Evolutionary conservation across 2,329 filamentous ascomycete species (phyloP).

Genomic region (Gaeumannomyces sp.): DNA sequence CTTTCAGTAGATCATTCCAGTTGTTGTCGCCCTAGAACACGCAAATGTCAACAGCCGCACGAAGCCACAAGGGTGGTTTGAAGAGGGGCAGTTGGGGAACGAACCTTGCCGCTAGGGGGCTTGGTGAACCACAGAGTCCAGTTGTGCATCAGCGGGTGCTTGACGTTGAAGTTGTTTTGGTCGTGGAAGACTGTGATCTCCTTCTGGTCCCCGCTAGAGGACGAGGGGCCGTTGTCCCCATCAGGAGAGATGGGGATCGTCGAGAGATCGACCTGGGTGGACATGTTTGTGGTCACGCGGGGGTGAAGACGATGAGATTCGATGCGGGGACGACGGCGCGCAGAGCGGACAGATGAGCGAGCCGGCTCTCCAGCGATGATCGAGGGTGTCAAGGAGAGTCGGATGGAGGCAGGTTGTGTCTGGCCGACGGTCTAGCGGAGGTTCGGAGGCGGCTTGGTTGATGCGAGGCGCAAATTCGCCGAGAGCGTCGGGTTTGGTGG

Average conservation of each 20-base stretch:
- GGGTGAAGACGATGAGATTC: neutral
- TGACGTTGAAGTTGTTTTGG: slow-evolving; percentile 98
- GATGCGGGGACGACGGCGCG: neutral
- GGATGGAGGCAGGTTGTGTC: neutral
- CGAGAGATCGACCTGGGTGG: slow-evolving; percentile 58
- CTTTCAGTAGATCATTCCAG: slow-evolving; percentile 97
- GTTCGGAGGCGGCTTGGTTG: slow-evolving; percentile 5
- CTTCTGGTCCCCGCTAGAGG: slow-evolving; percentile 41
- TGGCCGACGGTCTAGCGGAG: neutral
- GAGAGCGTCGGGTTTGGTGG: neutral
- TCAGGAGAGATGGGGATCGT: slow-evolving; percentile 62
- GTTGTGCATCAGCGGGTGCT: slow-evolving; percentile 93
- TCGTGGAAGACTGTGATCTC: slow-evolving; percentile 95
- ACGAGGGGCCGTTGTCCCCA: slow-evolving; percentile 48
- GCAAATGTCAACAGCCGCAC: slow-evolving; percentile 8
- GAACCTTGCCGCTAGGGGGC: slow-evolving; percentile 90
- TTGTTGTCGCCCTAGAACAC: slow-evolving; percentile 83
- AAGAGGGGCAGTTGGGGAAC: slow-evolving; percentile 4
- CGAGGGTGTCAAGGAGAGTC: neutral
- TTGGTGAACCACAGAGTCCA: slow-evolving; percentile 99
- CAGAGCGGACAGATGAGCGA: neutral
- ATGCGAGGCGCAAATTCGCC: neutral
- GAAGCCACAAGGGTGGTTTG: neutral
- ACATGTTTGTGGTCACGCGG: slow-evolving; percentile 24
- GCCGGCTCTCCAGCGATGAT: neutral